phyloP scores from a whole-genome alignment of 352 stramenopile genomes.

The Phytopythium sindhum region DNA sequence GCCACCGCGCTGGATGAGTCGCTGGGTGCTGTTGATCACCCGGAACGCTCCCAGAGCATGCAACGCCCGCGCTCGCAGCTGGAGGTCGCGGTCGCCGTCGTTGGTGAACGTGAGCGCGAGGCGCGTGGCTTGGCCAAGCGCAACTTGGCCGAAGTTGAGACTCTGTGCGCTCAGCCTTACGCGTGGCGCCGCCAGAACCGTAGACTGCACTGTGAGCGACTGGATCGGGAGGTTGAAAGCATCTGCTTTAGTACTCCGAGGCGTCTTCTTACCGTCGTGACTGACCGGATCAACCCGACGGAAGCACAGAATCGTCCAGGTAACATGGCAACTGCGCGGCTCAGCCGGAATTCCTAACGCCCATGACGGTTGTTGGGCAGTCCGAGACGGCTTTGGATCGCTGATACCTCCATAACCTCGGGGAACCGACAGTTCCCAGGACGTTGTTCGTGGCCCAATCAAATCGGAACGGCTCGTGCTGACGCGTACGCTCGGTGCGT shows the following conservation, averaged over 20 bases:
- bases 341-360: slow-evolving; percentile 24
- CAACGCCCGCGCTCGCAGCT: slow-evolving; percentile 50
- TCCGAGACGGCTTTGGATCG: background rate
- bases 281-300: slow-evolving; percentile 16
- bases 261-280: slow-evolving; percentile 6
- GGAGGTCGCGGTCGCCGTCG: slow-evolving; percentile 26
- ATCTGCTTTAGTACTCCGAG: background rate
- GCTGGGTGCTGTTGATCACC: slow-evolving; percentile 64
- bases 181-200: slow-evolving; percentile 41
- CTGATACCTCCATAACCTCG: background rate
- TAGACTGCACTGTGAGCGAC: slow-evolving; percentile 66
- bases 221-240: slow-evolving; percentile 22
- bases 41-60: slow-evolving; percentile 83
- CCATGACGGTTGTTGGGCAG: background rate
- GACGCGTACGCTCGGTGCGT: slow-evolving; percentile 11
- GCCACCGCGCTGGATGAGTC: slow-evolving; percentile 25
- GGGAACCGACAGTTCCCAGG: background rate
- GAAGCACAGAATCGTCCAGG: slow-evolving; percentile 78
- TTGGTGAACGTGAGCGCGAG: slow-evolving; percentile 67
- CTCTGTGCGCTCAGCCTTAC: slow-evolving; percentile 37
- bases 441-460: background rate
- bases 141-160: slow-evolving; percentile 85
- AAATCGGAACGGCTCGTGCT: slow-evolving; percentile 6
- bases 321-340: slow-evolving; percentile 69
- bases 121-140: slow-evolving; percentile 66